Percentiles rank a stretch among this genome's conserved stretches.
phyloP scores from a whole-genome alignment of 768 basidiomycete species.

The Lactifluus echinatus region DNA sequence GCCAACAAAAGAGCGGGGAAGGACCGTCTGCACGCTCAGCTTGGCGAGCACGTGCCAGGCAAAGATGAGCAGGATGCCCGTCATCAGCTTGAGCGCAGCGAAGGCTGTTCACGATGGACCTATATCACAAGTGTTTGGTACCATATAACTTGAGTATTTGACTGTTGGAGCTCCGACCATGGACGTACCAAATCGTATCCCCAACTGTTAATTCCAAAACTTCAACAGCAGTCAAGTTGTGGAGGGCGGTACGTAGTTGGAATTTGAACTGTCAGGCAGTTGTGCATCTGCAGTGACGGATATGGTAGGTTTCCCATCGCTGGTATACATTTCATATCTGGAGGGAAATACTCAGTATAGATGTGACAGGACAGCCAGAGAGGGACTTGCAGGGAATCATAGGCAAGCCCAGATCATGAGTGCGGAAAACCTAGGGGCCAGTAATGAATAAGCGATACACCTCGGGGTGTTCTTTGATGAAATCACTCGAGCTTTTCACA shows the following conservation, averaged over 20 bases:
- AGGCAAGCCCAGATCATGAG: slow-evolving; percentile 27
- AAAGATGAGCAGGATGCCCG: slow-evolving; percentile 75
- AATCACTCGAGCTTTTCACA: slow-evolving; percentile 44
- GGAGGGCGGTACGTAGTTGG: slow-evolving; percentile 21
- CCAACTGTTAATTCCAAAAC: slow-evolving; percentile 81
- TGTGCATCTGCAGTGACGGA: slow-evolving; percentile 29
- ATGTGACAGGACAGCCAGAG: slow-evolving; percentile 17
- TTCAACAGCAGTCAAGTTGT: slow-evolving; percentile 54
- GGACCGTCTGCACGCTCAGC: slow-evolving; percentile 55
- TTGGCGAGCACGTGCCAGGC: slow-evolving; percentile 86
- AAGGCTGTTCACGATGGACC: slow-evolving; percentile 57
- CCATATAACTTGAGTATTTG: slow-evolving; percentile 13
- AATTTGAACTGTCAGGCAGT: slow-evolving; percentile 23
- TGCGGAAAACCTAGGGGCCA: background rate
- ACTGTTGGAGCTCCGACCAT: background rate
- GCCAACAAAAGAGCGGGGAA: slow-evolving; percentile 82
- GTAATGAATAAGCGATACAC: slow-evolving; percentile 25
- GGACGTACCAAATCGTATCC: slow-evolving; percentile 71
- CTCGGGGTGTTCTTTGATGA: slow-evolving; percentile 49
- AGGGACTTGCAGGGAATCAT: slow-evolving; percentile 72
- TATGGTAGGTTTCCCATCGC: slow-evolving; percentile 40
- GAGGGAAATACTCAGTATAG: slow-evolving; percentile 12
- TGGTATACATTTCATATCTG: slow-evolving; percentile 76
- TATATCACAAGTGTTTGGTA: slow-evolving; percentile 27
- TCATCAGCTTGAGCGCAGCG: slow-evolving; percentile 32